Base-by-base conservation (phyloP, 371 early-diverging fungal species). In the Mucor sp. region DNA sequence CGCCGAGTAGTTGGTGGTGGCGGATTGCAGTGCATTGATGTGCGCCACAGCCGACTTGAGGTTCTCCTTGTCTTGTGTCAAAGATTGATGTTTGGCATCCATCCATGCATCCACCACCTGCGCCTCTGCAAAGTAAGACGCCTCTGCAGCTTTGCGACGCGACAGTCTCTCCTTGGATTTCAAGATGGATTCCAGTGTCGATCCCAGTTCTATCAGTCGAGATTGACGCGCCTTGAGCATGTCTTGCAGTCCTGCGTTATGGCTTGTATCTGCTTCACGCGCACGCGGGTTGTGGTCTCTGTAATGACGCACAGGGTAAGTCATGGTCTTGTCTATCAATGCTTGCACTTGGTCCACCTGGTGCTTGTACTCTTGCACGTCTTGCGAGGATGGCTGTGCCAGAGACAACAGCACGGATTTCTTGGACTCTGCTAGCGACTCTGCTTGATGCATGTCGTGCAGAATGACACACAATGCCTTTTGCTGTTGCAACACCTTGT, bases 51-150 rank as follows among this genome's bases (percentile, higher is more conserved):
- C 41, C 6, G 62, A 69, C 33, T 58, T 17, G 12, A 53, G 41
- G 27, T 28, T 19, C 28, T 60, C 21, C 8, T 65, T 48, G 0
- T 53, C 23, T 4, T 35, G 30, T 4, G 63, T 62, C 27, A 60
- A 15, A 17, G 7, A 28, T 2, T 2, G 11, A 19, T 50, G 19
- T 30, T 65, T 65, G 12, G 57, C 30, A 33, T 60, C 21, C 3
- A 80, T 79, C 83, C 83, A 83, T 35, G 63, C 73, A 12, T 68
- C 41, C 15, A 79, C 69, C n/a, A 44, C 67, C 7, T 50, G 41
- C 1, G 76, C 79, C 56, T 83, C 80, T 1, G 71, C 58, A 27
- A 71, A 39, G 12, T 78, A 83, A 8, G 76, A 65, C n/a, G 71
- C 72, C 15, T 75, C 74, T 0, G 77, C 74, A 27, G 77, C 77